Percentiles rank a stretch among this genome's conserved stretches.
Evolutionary conservation across 2,329 filamentous ascomycete genomes (phyloP).

Genomic region (Neonectria punicea): DNA sequence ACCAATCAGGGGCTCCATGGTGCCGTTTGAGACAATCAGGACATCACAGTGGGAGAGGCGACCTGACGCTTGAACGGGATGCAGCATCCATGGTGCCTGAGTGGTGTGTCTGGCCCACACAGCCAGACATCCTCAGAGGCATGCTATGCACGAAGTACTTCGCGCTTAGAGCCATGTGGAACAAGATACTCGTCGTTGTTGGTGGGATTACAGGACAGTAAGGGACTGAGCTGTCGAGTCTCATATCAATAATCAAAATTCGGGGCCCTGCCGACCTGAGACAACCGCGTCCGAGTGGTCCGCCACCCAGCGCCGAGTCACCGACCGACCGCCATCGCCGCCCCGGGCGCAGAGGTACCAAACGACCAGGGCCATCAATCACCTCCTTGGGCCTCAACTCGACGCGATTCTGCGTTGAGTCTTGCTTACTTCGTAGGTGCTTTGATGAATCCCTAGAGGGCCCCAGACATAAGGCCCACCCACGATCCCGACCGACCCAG

Average conservation of each 20-base stretch:
- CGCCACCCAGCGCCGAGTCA: constrained; percentile 16
- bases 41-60: constrained; percentile 8
- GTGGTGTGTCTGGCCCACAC: constrained; percentile 17
- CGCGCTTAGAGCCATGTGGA: background rate
- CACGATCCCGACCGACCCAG: constrained; percentile 4
- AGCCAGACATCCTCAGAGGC: constrained; percentile 13
- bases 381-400: constrained; percentile 21
- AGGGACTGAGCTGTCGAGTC: constrained; percentile 7
- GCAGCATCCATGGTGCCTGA: constrained; percentile 17
- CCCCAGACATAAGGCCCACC: constrained; percentile 17
- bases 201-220: background rate
- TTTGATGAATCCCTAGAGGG: constrained; percentile 16
- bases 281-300: constrained; percentile 24
- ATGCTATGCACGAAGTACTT: constrained; percentile 3
- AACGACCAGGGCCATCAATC: constrained; percentile 12
- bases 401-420: constrained; percentile 26
- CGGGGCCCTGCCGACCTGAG: constrained; percentile 28
- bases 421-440: constrained; percentile 7
- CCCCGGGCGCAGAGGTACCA: background rate
- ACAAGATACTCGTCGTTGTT: background rate
- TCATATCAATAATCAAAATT: constrained; percentile 16
- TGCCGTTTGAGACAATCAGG: constrained; percentile 21
- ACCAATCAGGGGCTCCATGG: constrained; percentile 21
- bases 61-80: constrained; percentile 12
- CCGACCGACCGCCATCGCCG: constrained; percentile 1